These are phyloP conservation scores for Gonapodya prolifera DNA, from an alignment of 192 early-diverging fungal species.

Conservation along the genomic window DNA sequence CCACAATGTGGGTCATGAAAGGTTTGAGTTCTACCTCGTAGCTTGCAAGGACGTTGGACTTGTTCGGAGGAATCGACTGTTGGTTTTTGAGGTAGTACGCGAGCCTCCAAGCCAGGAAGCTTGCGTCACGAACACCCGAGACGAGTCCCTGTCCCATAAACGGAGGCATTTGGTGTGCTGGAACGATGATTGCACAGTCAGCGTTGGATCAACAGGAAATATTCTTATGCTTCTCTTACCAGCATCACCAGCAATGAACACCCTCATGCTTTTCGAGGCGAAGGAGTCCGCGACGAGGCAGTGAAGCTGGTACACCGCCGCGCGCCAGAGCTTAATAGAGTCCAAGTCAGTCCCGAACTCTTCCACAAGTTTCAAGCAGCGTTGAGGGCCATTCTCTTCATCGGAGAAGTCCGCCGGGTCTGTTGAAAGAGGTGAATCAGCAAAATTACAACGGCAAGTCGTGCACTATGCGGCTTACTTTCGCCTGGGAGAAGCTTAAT, in stretches of 20 bases:
- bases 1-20: background rate
- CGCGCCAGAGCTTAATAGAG: background rate
- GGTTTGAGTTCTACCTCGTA: background rate
- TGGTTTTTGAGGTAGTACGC: slow-evolving; percentile 3
- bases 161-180: background rate
- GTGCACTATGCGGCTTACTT: background rate
- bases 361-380: background rate
- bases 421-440: background rate
- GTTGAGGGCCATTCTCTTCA: background rate
- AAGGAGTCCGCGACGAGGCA: background rate
- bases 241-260: background rate
- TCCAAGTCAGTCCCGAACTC: background rate
- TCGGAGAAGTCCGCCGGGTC: background rate
- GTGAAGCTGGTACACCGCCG: background rate
- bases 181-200: too few relatives aligned
- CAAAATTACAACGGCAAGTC: background rate
- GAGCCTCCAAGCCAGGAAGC: slow-evolving; percentile 31
- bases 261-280: background rate
- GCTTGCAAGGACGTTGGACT: background rate
- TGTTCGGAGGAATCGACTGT: background rate
- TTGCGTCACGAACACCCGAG: slow-evolving; percentile 25
- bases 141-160: slow-evolving; percentile 22
- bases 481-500: background rate
- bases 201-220: too few relatives aligned
- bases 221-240: too few relatives aligned